Evolutionary conservation across 257 asterid genomes (phyloP).

Genomic region (Salvia rosmarinus): DNA sequence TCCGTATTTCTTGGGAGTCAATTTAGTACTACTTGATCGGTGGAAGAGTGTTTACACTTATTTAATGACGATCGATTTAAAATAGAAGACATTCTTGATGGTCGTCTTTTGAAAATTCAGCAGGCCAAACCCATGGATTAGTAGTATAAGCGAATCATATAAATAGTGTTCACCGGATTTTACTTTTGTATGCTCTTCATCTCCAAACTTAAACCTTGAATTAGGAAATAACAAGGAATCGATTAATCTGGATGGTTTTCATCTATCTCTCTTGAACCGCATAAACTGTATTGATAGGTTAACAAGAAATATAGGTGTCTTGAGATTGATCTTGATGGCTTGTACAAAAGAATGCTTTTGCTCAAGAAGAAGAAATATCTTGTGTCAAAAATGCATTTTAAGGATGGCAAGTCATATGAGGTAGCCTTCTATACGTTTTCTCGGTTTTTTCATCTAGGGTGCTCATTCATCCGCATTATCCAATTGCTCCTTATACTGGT

Average conservation of each 20-base stretch:
- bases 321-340: slow-evolving; percentile 97
- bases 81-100: no score
- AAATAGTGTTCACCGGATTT: no score
- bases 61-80: slow-evolving; percentile 16
- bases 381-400: slow-evolving; percentile 82
- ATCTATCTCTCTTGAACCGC: slow-evolving; percentile 20
- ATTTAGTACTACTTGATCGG: no score
- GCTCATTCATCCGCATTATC: slow-evolving; percentile 24
- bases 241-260: slow-evolving; percentile 24
- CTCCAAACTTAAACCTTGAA: slow-evolving; percentile 25
- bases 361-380: slow-evolving; percentile 86
- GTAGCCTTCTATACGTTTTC: slow-evolving; percentile 44
- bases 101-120: no score
- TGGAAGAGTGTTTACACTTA: no score
- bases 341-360: slow-evolving; percentile 39
- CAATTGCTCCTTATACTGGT: slow-evolving; percentile 49
- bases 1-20: no score
- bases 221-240: slow-evolving; percentile 13
- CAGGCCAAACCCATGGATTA: no score
- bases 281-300: slow-evolving; percentile 53
- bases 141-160: no score
- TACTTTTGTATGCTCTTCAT: no score
- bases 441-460: slow-evolving; percentile 27
- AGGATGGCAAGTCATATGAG: slow-evolving; percentile 76
- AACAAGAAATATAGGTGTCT: slow-evolving; percentile 91